phyloP scores from a whole-genome alignment of 2,329 filamentous ascomycete species.

The Geosmithia putterillii region DNA sequence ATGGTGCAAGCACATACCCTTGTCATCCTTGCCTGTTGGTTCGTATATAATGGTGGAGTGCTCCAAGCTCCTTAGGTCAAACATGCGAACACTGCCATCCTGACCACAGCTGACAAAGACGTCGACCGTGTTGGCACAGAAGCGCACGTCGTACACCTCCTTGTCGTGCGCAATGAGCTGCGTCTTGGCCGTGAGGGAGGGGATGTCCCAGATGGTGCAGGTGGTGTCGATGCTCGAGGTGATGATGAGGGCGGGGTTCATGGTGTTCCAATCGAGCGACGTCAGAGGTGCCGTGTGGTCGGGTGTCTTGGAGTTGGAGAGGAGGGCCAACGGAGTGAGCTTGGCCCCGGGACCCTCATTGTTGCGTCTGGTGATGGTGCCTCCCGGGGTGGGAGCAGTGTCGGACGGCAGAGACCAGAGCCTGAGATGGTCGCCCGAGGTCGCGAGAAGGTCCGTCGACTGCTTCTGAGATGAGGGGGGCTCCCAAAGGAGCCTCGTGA shows the following conservation, averaged over 20 bases:
- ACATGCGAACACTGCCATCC: constrained; percentile 97
- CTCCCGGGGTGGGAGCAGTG: constrained; percentile 41
- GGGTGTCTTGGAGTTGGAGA: constrained; percentile 96
- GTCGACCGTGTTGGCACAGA: constrained; percentile 96
- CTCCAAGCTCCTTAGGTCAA: constrained; percentile 88
- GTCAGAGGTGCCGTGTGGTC: constrained; percentile 96
- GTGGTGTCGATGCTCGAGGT: constrained; percentile 98
- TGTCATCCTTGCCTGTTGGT: constrained; percentile 73
- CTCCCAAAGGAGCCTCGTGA: constrained; percentile 91
- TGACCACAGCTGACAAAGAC: constrained; percentile 97
- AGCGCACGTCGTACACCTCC: constrained; percentile 95
- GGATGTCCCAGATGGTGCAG: constrained; percentile 99
- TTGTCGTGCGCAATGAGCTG: constrained; percentile 98
- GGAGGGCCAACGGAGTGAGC: constrained; percentile 77
- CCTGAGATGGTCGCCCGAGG: constrained; percentile 85
- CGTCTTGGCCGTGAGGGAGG: constrained; percentile 92
- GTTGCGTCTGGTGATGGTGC: constrained; percentile 52
- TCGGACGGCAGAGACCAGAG: constrained; percentile 83
- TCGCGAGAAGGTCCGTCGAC: constrained; percentile 87
- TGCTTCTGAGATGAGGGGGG: constrained; percentile 91
- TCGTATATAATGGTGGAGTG: constrained; percentile 99
- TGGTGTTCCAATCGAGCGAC: constrained; percentile 94
- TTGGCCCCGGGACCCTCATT: constrained; percentile 56
- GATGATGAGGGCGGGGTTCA: constrained; percentile 94
- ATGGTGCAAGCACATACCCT: constrained; percentile 35